Evolutionary conservation across 1,284 basidiomycete species (phyloP), one percentile per base, ranked within the genome.

Genomic region (Mycena citricolor): DNA sequence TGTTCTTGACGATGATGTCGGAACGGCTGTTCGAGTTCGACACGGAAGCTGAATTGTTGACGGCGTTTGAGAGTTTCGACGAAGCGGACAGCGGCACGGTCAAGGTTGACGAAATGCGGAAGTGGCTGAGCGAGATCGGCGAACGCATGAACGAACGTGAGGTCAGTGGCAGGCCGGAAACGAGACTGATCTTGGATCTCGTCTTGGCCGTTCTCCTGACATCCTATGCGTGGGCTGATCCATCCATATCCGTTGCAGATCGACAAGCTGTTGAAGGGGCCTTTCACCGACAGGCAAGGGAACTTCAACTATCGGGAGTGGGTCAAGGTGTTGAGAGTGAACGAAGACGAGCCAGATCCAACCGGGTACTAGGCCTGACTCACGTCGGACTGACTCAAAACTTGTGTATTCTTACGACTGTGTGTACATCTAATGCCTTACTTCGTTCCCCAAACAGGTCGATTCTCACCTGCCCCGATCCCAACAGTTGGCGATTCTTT

Each of bases 1-100:
- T 93, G 82, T 94, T 94, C 69, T 74, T 94, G 41, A 92, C 92
- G 36, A 90, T 94, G 86, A 94, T 95, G 90, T 89, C 89, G 59
- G 90, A 94, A 61, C 85, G 90, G 47, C 70, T 97, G 48, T 84
- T 90, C 58, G 82, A 92, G 60, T 89, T 97, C 58, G 93, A 94
- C 62, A 77, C 84, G n/a, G 93, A 94, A 63, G 72, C 77, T 1
- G 91, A 95, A 61, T 73, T 95, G 41, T 59, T 86, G 19, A 90
- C 92, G 55, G 92, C 92, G 7, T 95, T 95, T 62, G 87, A 85
- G 60, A 90, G 83, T 54, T 97, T 95, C 62, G 93, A 97, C 65
- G 92, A 94, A 65, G 75, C 77, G 26, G 92, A 95, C 65, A 77
- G 81, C 20, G 93, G 93, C 6, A 68, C 77, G 49, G 86, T 95